These are phyloP conservation scores for Leccinum fibrillosum DNA, from an alignment of 768 basidiomycete genomes.

Conservation along the genomic window DNA sequence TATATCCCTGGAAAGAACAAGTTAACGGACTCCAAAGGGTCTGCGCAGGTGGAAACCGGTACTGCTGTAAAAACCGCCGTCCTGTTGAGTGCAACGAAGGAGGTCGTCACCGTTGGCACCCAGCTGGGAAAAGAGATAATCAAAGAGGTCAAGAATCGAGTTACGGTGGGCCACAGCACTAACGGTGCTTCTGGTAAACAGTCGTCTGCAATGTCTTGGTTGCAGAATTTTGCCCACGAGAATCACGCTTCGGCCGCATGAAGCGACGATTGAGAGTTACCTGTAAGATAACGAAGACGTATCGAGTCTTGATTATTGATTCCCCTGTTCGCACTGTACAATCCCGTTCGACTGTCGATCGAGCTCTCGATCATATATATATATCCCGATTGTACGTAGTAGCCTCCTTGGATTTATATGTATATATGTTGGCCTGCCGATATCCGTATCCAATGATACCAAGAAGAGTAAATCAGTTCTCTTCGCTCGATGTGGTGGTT, in stretches of 20 bases:
- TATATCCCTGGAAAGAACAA: slow-evolving; percentile 30
- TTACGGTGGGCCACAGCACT: slow-evolving; percentile 9
- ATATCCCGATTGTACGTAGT: background rate
- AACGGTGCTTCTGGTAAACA: slow-evolving; percentile 7
- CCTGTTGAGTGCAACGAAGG: slow-evolving; percentile 19
- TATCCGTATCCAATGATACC: background rate
- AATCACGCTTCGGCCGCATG: slow-evolving; percentile 17
- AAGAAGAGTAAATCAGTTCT: background rate
- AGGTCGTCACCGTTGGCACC: slow-evolving; percentile 10
- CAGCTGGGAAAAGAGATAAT: slow-evolving; percentile 19
- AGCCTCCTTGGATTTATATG: background rate
- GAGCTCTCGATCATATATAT: background rate
- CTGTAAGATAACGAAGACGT: background rate
- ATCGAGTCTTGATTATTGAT: background rate
- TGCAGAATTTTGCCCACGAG: slow-evolving; percentile 24
- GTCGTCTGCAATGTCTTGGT: slow-evolving; percentile 21
- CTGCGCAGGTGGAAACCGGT: slow-evolving; percentile 5
- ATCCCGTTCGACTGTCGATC: background rate
- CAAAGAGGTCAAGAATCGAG: slow-evolving; percentile 19
- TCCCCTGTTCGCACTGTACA: background rate
- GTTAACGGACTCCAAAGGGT: slow-evolving; percentile 7
- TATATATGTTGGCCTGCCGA: background rate
- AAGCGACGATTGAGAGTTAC: background rate
- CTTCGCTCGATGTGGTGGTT: background rate
- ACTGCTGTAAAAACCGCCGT: slow-evolving; percentile 2